These are phyloP conservation scores for Sindora glabra DNA, from an alignment of 306 rosid genomes.

Conservation along the genomic window DNA sequence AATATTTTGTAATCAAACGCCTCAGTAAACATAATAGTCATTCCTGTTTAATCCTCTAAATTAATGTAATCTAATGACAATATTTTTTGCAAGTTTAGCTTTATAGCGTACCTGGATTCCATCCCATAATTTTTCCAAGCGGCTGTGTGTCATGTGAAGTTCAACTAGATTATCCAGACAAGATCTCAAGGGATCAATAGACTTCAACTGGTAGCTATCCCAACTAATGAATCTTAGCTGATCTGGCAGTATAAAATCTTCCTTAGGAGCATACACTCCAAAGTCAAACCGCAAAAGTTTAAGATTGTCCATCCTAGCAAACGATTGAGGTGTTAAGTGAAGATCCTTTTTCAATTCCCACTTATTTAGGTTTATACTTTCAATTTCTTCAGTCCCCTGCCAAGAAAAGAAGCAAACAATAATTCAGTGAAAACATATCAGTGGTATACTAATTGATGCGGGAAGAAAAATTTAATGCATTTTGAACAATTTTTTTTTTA, in stretches of 20 bases:
- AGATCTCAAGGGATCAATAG: constrained; percentile 1
- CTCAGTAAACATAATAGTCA: no score
- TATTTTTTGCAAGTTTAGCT: no score
- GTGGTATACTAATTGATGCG: no score
- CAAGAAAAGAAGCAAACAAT: background rate
- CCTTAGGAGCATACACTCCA: background rate
- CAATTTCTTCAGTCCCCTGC: constrained; percentile 12
- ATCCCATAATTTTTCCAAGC: constrained; percentile 7
- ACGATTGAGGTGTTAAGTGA: background rate
- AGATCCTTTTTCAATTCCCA: background rate
- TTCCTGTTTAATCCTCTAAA: no score
- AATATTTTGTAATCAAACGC: no score
- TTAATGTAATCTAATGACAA: no score
- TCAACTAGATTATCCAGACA: background rate
- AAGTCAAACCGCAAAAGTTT: background rate
- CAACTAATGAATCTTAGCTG: constrained; percentile 4
- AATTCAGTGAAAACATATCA: background rate
- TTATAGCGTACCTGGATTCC: constrained; percentile 1
- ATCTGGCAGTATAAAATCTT: background rate
- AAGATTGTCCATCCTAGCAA: constrained; percentile 8
- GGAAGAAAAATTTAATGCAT: background rate
- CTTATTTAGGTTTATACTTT: background rate
- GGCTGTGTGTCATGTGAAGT: background rate
- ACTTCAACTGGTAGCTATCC: background rate
- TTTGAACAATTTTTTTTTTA: background rate